Base-by-base conservation (phyloP, 257 asterid species). In the Solanum tarijense region DNA sequence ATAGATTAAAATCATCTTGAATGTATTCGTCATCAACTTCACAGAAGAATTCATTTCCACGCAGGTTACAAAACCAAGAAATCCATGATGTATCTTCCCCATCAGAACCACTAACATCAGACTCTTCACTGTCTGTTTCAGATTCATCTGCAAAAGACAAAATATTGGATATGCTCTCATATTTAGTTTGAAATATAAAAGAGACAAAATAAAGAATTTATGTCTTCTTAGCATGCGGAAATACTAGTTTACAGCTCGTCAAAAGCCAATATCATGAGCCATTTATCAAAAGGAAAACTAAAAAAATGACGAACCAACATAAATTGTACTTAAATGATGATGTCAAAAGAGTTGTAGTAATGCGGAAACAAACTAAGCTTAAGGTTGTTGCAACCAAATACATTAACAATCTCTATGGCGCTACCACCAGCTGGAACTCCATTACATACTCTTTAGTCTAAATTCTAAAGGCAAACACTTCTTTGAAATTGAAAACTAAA, bases 61-160 rank as follows among this genome's bases (percentile, higher is more conserved):
- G 93, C 92, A 96, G 91, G 91, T 97, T 97, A 94, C 99, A 97
- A 91, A 96, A 97, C 99, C 99, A 97, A 41, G 98, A 95, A 90
- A 97, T 96, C 99, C 99, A 97, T 18, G 98, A 97, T 60, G 98
- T 94, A 88, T 97, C 98, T 69, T 97, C 99, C 91, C 98, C 99
- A 84, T 97, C 99, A 87, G 99, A 96, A 83, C 98, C 99, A 91
- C 98, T 97, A 87, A 93, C 96, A 88, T 97, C 98, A 89, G 98
- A 96, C 89, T 93, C 99, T 90, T 96, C 99, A 90, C 96, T 96
- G 91, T 96, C 99, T 87, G 98, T 93, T 84, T 94, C 98, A 84
- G 98, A 97, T 90, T 97, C 99, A 84, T 93, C 99, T 97, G 96
- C 93, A 91, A 72, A 90, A 66, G 18, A 75, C 68, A 46, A 12